A percentile compares a stretch with the other conserved stretches of the same genome.
Conservation (phyloP, 2,329 filamentous ascomycete species). For the Fusarium stilboides region DNA sequence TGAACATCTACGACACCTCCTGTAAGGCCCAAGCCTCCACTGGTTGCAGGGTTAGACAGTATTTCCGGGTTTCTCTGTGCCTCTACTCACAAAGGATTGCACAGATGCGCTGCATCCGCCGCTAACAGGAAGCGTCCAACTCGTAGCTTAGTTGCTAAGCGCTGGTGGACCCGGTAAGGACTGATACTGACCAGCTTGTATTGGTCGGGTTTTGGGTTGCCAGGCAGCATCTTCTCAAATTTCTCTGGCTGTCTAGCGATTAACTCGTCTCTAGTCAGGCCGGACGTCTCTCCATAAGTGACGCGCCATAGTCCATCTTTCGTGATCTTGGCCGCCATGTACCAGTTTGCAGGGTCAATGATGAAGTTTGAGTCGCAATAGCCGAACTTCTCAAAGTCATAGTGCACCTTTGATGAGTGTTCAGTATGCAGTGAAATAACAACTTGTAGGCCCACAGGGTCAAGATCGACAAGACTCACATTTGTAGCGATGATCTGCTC, state of each 20-base stretch:
- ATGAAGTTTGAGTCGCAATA: slow-evolving; percentile 73
- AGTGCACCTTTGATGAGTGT: slow-evolving; percentile 65
- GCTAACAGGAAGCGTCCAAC: slow-evolving; percentile 70
- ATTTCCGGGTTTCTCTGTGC: not conserved
- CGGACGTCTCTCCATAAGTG: slow-evolving; percentile 72
- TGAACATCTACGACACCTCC: slow-evolving; percentile 76
- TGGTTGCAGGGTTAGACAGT: not conserved
- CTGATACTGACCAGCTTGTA: slow-evolving; percentile 71
- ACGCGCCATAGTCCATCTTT: slow-evolving; percentile 73
- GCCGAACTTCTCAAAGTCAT: slow-evolving; percentile 70
- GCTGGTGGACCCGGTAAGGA: slow-evolving; percentile 74
- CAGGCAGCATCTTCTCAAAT: slow-evolving; percentile 58
- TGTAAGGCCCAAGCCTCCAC: slow-evolving; percentile 74
- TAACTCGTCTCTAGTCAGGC: slow-evolving; percentile 68
- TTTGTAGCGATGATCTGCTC: slow-evolving; percentile 75
- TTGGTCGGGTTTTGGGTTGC: slow-evolving; percentile 19
- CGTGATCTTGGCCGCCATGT: slow-evolving; percentile 74
- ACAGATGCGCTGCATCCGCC: slow-evolving; percentile 73
- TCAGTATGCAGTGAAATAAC: not conserved
- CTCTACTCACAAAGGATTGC: slow-evolving; percentile 59
- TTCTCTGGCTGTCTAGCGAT: slow-evolving; percentile 67
- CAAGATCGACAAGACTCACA: slow-evolving; percentile 54
- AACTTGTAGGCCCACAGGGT: not conserved
- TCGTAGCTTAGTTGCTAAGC: slow-evolving; percentile 70
- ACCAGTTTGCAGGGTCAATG: slow-evolving; percentile 71